Evolutionary conservation across 805 yeast species (phyloP), one percentile per base, ranked within the genome.

Genomic region (Cyberlindnera euphorbiae): DNA sequence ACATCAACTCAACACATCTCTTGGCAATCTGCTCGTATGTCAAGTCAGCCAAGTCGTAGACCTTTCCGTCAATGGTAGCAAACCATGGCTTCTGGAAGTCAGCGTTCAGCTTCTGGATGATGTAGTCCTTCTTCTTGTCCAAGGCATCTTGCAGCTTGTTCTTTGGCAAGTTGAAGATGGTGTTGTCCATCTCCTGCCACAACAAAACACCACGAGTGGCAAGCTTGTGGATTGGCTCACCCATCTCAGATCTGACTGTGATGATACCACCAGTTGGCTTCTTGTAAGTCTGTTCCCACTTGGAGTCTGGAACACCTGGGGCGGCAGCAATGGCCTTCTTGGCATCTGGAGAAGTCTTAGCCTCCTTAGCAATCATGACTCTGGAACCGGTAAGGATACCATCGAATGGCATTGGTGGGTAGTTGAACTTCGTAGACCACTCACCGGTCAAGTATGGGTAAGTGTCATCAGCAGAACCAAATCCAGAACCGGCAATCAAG

Each of bases 41-140:
- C 96, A 93, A 88, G 49, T 88, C 96, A 58, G 83, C 86, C 49
- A 93, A 65, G 62, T 94, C 98, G 60, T 90, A 87, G 34, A 80
- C 84, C 57, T 88, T 87, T 21, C 79, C 70, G 41, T 67, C 66
- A 16, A 67, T 65, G 26, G 82, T 64, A 52, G 95, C 95, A 57
- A 93, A 93, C 98, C 98, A 93, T 34, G 96, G 95, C 67, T 93
- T 93, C 69, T 89, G 97, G 77, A 74, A 89, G 64, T 93, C 98
- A 50, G 88, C 85, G 63, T 93, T 90, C 64, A 93, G 76, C 54
- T 78, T 82, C 47, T 71, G 63, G 59, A 89, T 86, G 56, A 93
- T 86, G 67, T 85, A 81, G 56, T 81, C 93, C 61, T 75, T 86
- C 79, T 89, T 88, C 55, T 82, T 76, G 53, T 64, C 73, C 57